Conservation (phyloP, 495 filamentous ascomycete genomes). For the Penicillium parvum region DNA sequence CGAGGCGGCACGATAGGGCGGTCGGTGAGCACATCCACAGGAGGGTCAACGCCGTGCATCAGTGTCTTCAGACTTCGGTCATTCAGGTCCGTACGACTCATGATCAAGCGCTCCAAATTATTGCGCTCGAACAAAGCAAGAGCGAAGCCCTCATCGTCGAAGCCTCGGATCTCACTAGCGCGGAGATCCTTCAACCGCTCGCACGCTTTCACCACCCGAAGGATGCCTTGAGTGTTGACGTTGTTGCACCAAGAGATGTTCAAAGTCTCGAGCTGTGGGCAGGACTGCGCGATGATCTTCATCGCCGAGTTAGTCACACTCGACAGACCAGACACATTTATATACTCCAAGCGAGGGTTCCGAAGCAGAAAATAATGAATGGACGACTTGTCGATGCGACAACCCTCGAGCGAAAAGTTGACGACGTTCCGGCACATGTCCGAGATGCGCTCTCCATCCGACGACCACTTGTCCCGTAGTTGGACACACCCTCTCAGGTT, state of each 20-base stretch:
- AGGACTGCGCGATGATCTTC: conserved; percentile 81
- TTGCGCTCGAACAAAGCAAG: conserved; percentile 73
- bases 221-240: conserved; percentile 78
- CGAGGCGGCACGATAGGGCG: conserved; percentile 73
- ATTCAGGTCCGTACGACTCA: conserved; percentile 72
- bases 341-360: conserved; percentile 70
- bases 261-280: conserved; percentile 72
- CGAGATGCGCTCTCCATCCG: conserved; percentile 62
- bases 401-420: conserved; percentile 83
- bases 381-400: conserved; percentile 72
- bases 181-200: conserved; percentile 70
- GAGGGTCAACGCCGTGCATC: conserved; percentile 66
- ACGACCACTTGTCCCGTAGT: conserved; percentile 72
- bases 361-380: conserved; percentile 75
- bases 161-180: conserved; percentile 76
- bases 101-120: conserved; percentile 70
- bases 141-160: conserved; percentile 65
- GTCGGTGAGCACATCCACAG: conserved; percentile 73
- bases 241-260: conserved; percentile 91
- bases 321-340: conserved; percentile 79
- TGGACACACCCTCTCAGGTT: conserved; percentile 77
- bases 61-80: conserved; percentile 69
- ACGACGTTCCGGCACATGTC: conserved; percentile 81
- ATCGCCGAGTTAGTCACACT: conserved; percentile 80
- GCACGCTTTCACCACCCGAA: conserved; percentile 67